Evolutionary conservation across 805 yeast genomes (phyloP), one percentile per base, ranked within the genome.

Genomic region (Kodamaea sagamina): DNA sequence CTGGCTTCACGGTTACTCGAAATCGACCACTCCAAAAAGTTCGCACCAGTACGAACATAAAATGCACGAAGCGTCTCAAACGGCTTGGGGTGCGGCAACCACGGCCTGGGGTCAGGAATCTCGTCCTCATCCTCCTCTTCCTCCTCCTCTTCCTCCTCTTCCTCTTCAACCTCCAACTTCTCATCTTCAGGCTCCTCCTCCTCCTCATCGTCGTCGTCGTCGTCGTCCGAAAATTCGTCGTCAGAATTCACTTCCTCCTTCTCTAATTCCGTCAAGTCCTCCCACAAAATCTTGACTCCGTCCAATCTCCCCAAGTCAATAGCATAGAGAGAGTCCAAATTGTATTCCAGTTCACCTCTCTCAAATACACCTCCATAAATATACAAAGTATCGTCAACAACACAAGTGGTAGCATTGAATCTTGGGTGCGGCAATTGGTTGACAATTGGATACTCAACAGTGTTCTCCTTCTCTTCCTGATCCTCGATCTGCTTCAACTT

Each of bases 51-150:
- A 57, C 96, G 83, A 16, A 84, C 69, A 62, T 93, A 92, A 67
- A 92, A 92, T 2, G 79, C 82, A 52, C 96, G 81, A 47, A 92
- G 71, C 2, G 79, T 68, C 67, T 92, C 98, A 56, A 92, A 93
- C 5, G 96, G 84, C 58, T 90, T 89, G 26, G 99, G 99, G 61
- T 90, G 97, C 37, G 98, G 97, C 43, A 92, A 74, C 96, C 96
- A 92, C 12, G 99, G 97, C 61, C 96, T 79, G 35, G 84, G 86
- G 63, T 92, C 99, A 12, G 96, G 95, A 52, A 84, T 78, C 49
- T 81, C 87, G 36, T 80, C 82, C 47, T 78, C 84, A 3, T 73
- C 81, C 22, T 72, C 84, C 36, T 72, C 83, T 1, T 61, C 78
- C 10, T 74, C 87, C 32, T 75, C 85, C 32, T 76, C 84, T 32